Evolutionary conservation across 768 basidiomycete genomes (phyloP).

Genomic region (Fistulinella prunicolor): DNA sequence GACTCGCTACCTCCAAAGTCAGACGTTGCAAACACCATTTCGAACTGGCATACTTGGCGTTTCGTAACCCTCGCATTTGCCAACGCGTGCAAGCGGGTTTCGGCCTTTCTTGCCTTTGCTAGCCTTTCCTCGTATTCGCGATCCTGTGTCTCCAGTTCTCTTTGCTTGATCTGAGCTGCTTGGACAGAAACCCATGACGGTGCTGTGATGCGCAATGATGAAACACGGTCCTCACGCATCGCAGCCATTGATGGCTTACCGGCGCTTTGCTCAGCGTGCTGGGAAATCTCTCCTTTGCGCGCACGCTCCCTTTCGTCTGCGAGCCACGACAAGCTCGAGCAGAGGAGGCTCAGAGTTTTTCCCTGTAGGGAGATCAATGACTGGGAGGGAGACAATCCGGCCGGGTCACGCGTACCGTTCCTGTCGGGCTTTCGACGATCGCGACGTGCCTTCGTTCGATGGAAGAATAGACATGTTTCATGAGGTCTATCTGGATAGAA

Average conservation of each 20-base stretch:
- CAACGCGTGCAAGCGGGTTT: slow-evolving; percentile 52
- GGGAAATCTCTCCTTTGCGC: slow-evolving; percentile 59
- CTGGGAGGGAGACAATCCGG: not conserved
- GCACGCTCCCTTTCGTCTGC: slow-evolving; percentile 67
- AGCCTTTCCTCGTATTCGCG: slow-evolving; percentile 61
- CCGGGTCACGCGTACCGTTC: slow-evolving; percentile 55
- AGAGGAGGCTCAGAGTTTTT: slow-evolving; percentile 81
- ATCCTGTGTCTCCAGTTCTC: slow-evolving; percentile 68
- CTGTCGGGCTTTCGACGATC: slow-evolving; percentile 87
- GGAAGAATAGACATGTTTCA: slow-evolving; percentile 80
- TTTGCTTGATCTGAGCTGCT: slow-evolving; percentile 57
- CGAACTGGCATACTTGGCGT: slow-evolving; percentile 44
- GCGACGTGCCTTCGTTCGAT: slow-evolving; percentile 76
- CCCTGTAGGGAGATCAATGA: slow-evolving; percentile 48
- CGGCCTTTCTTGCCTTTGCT: slow-evolving; percentile 57
- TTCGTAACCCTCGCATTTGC: slow-evolving; percentile 59
- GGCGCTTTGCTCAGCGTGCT: slow-evolving; percentile 22
- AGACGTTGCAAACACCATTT: not conserved
- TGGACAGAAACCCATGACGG: slow-evolving; percentile 79
- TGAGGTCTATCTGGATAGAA: slow-evolving; percentile 79
- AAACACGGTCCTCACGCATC: slow-evolving; percentile 24
- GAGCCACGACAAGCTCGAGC: slow-evolving; percentile 74
- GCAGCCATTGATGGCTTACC: slow-evolving; percentile 14
- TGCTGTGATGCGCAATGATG: slow-evolving; percentile 31
- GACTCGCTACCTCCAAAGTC: slow-evolving; percentile 24